Conservation (phyloP, 2,329 filamentous ascomycete species). For the Periconia macrospinosa region DNA sequence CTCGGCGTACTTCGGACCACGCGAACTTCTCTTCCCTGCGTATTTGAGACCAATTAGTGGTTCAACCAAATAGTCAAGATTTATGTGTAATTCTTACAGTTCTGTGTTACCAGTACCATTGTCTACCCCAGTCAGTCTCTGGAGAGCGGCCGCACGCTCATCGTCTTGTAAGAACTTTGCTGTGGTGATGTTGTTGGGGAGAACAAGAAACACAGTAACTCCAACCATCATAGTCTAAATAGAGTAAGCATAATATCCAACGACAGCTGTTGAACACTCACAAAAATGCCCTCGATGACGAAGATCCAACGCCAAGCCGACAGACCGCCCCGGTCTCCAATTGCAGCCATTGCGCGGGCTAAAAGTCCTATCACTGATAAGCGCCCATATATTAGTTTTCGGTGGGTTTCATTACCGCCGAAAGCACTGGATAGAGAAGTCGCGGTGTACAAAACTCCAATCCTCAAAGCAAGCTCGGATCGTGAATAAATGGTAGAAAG, state of each 20-base stretch:
- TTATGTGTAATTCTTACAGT: slow-evolving; percentile 13
- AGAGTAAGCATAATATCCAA: no score
- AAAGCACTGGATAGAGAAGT: slow-evolving; percentile 67
- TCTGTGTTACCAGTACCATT: not conserved
- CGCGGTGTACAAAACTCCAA: slow-evolving; percentile 69
- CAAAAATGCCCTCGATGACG: slow-evolving; percentile 51
- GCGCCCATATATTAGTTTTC: slow-evolving; percentile 61
- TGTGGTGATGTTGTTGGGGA: slow-evolving; percentile 60
- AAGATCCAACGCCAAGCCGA: slow-evolving; percentile 63
- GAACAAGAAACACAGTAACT: slow-evolving; percentile 54
- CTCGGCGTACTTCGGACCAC: slow-evolving; percentile 66
- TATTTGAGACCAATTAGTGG: slow-evolving; percentile 28
- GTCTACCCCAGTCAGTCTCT: slow-evolving; percentile 40
- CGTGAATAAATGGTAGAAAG: slow-evolving; percentile 64
- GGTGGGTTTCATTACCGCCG: slow-evolving; percentile 64
- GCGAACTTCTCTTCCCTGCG: slow-evolving; percentile 52
- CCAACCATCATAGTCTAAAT: slow-evolving; percentile 57
- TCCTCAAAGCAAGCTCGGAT: slow-evolving; percentile 62
- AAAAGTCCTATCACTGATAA: slow-evolving; percentile 45
- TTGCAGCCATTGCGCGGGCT: slow-evolving; percentile 63
- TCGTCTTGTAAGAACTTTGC: slow-evolving; percentile 57
- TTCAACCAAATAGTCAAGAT: no score
- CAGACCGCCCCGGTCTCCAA: slow-evolving; percentile 57
- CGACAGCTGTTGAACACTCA: not conserved
- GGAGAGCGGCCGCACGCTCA: slow-evolving; percentile 55